phyloP scores from a whole-genome alignment of 495 filamentous ascomycete species.

The Cercophora newfieldiana region DNA sequence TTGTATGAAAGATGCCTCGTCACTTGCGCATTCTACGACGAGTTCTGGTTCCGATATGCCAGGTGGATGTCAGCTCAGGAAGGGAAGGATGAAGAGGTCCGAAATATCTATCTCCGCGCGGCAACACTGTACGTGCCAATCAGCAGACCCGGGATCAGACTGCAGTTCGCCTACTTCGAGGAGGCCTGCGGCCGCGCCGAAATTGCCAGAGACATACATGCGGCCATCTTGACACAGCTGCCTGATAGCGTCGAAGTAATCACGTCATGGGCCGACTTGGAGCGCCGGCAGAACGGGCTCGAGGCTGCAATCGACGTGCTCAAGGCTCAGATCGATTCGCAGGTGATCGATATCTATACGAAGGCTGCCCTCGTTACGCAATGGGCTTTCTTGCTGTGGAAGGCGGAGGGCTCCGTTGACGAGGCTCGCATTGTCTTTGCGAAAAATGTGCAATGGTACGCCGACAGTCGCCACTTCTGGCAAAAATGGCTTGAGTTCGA shows the following conservation, averaged over 20 bases:
- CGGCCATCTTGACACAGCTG: constrained; percentile 65
- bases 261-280: constrained; percentile 81
- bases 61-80: constrained; percentile 89
- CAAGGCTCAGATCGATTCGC: constrained; percentile 73
- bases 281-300: constrained; percentile 79
- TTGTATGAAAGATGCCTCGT: constrained; percentile 93
- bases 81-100: constrained; percentile 84
- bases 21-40: constrained; percentile 90
- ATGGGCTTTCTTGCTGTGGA: constrained; percentile 89
- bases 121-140: constrained; percentile 84
- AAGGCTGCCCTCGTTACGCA: constrained; percentile 87
- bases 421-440: constrained; percentile 85
- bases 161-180: constrained; percentile 94
- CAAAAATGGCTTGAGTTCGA: constrained; percentile 86
- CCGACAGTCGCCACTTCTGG: constrained; percentile 91
- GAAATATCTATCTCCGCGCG: constrained; percentile 90
- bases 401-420: constrained; percentile 79
- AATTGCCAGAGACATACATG: constrained; percentile 79
- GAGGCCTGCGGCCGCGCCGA: constrained; percentile 75
- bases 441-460: constrained; percentile 80
- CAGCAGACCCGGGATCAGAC: constrained; percentile 71
- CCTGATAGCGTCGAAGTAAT: constrained; percentile 86
- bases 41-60: constrained; percentile 98
- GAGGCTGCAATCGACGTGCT: constrained; percentile 87
- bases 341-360: constrained; percentile 69